Evolutionary conservation across 2,329 filamentous ascomycete genomes (phyloP), one percentile per base, ranked within the genome.

Genomic region (Sporothrix brasiliensis): DNA sequence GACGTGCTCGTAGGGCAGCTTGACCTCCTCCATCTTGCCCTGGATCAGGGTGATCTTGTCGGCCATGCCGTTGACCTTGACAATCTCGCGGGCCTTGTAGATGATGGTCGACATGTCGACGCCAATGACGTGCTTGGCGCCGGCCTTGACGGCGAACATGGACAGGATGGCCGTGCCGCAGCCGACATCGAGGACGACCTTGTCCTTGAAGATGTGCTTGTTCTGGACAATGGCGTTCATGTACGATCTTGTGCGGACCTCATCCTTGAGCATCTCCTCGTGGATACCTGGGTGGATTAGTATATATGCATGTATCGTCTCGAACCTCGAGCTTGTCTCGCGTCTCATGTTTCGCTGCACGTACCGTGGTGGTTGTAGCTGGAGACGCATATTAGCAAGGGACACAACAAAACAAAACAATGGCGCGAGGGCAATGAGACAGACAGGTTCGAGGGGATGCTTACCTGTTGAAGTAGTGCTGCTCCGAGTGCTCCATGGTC

Each of bases 81-180:
- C 95, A 75, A 99, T 99, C 85, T 98, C 92, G 78, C 89, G 90
- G 58, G 95, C 95, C 87, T 99, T 99, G 83, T 97, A 93, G 83
- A 99, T 97, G 82, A 99, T 99, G 76, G 94, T 97, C 47, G 95
- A 99, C 94, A 98, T 99, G 82, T 99, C 95, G 70, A 99, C 95
- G 77, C 95, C 95, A 75, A 98, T 97, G 76, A 99, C 95, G 81
- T 99, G 95, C 84, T 97, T 98, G 72, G 95, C 95, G 79, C 95
- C 95, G 73, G 95, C 94, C 83, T 91, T 94, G 73, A 92, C 94
- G 70, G 95, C 95, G 80, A 99, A 99, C 95, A 99, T 98, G 88
- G 93, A 97, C 77, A 99, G 92, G 81, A 99, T 99, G 77, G 92
- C 92, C 71, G 95, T 99, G 79, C 95, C 94, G 81, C 94, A 99